Percentiles rank a stretch among this genome's conserved stretches.
Evolutionary conservation across 768 basidiomycete genomes (phyloP).

Genomic region (Leucosporidium yakuticum): DNA sequence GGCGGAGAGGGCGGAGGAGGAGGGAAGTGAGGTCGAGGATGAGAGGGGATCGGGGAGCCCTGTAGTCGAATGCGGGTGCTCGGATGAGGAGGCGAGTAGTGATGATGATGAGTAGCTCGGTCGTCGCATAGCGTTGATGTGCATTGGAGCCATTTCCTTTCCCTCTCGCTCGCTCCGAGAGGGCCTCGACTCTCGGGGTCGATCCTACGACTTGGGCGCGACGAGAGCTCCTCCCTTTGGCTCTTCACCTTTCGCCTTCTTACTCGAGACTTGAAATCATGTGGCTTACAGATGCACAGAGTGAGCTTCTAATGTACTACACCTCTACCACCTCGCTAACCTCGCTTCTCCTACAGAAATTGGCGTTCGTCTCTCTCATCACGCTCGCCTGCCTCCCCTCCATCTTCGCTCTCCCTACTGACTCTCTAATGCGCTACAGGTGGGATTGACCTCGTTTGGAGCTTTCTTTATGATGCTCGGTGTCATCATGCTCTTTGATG

Average conservation of each 20-base stretch:
- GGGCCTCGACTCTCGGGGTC: not conserved
- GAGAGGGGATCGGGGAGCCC: not conserved
- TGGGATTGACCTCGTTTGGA: constrained; percentile 92
- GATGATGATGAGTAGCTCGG: not conserved
- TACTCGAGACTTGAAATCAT: constrained; percentile 21
- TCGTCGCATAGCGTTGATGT: no score
- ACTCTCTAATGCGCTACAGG: constrained; percentile 70
- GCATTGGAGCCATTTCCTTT: not conserved
- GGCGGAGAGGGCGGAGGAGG: not conserved
- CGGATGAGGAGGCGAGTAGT: not conserved
- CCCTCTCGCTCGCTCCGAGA: not conserved
- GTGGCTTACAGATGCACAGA: constrained; percentile 53
- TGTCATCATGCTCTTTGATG: constrained; percentile 93
- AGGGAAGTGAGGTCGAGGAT: not conserved
- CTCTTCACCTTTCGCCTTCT: no score
- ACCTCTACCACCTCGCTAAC: not conserved
- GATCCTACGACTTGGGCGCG: not conserved
- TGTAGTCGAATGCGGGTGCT: not conserved
- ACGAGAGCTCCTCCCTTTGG: not conserved
- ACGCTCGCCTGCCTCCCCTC: not conserved
- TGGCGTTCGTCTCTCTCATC: constrained; percentile 21
- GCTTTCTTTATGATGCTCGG: constrained; percentile 93
- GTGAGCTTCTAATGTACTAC: constrained; percentile 36
- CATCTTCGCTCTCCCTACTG: not conserved
- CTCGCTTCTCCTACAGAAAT: constrained; percentile 8